phyloP scores from a whole-genome alignment of 768 basidiomycete species.

The Neoboletus magnificus region DNA sequence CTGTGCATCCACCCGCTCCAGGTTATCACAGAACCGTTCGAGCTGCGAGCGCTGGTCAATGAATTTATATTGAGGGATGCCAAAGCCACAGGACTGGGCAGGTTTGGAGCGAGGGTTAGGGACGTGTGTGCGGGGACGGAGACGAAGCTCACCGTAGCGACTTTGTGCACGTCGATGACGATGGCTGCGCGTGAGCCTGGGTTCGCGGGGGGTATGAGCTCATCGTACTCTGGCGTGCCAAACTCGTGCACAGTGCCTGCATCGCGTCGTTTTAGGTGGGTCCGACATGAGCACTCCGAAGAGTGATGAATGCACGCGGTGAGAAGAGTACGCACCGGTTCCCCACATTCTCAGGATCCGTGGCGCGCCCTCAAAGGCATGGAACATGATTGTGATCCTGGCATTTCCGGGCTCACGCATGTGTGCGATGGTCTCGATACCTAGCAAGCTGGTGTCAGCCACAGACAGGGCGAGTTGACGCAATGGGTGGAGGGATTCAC shows the following conservation, averaged over 20 bases:
- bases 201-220: constrained; percentile 41
- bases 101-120: background rate
- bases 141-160: constrained; percentile 40
- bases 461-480: too few relatives aligned
- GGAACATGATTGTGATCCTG: constrained; percentile 59
- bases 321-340: constrained; percentile 37
- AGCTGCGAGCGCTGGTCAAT: constrained; percentile 52
- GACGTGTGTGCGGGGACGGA: background rate
- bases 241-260: constrained; percentile 60
- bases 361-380: constrained; percentile 58
- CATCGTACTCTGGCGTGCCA: constrained; percentile 58
- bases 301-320: background rate
- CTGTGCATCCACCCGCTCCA: constrained; percentile 42
- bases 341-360: constrained; percentile 60
- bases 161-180: constrained; percentile 58
- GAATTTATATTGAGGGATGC: constrained; percentile 59
- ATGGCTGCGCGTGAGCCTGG: constrained; percentile 62
- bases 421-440: constrained; percentile 58
- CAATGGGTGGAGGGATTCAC: constrained; percentile 33
- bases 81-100: constrained; percentile 64
- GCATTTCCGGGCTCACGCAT: constrained; percentile 54
- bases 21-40: constrained; percentile 41
- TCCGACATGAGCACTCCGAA: background rate
- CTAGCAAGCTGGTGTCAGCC: constrained; percentile 25
- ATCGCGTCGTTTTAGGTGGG: background rate